A percentile compares a stretch with the other conserved stretches of the same genome.
These are phyloP conservation scores for Arachis hypogaea DNA, from an alignment of 306 rosid genomes.

Conservation along the genomic window DNA sequence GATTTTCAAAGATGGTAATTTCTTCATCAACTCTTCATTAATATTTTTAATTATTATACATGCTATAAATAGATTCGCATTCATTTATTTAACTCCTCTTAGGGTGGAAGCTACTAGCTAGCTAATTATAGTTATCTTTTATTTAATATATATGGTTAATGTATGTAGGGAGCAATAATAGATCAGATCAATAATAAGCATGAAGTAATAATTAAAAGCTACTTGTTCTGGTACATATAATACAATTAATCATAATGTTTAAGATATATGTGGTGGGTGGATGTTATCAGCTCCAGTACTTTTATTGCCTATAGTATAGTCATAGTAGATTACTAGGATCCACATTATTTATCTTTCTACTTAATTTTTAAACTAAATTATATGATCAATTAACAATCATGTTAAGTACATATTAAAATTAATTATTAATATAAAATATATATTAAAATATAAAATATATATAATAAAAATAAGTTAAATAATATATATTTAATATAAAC, in stretches of 20 bases:
- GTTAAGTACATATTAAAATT: too few relatives aligned
- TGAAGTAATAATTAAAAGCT: not conserved
- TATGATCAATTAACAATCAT: too few relatives aligned
- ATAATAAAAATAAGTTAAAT: too few relatives aligned
- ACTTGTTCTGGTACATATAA: too few relatives aligned
- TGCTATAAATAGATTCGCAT: too few relatives aligned
- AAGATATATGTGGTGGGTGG: not conserved
- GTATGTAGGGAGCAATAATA: not conserved
- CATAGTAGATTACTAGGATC: not conserved
- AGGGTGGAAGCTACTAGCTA: not conserved
- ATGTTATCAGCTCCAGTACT: not conserved
- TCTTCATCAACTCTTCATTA: not conserved
- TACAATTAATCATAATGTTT: not conserved
- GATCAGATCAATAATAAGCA: not conserved
- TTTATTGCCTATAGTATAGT: not conserved
- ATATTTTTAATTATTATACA: not conserved
- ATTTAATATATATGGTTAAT: not conserved
- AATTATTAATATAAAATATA: too few relatives aligned
- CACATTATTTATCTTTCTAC: not conserved
- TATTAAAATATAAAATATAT: too few relatives aligned
- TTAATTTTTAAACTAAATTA: not conserved
- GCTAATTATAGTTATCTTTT: not conserved
- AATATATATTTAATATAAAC: too few relatives aligned
- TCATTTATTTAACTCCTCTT: not conserved
- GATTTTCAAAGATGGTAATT: conserved; percentile 91